phyloP scores from a whole-genome alignment of 305 asterid genomes.

The Salvia sclarea region DNA sequence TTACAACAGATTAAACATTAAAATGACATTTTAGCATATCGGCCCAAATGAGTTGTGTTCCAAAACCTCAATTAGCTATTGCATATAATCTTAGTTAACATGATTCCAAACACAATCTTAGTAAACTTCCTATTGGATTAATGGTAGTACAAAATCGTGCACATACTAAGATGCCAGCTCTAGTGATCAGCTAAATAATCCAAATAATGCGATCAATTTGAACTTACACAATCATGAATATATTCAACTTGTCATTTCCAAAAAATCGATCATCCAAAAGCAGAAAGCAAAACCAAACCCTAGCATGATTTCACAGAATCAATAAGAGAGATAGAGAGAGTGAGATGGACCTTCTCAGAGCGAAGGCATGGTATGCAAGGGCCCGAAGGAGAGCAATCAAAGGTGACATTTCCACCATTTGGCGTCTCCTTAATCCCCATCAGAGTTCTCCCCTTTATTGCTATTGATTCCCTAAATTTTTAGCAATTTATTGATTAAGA shows the following conservation, averaged over 20 bases:
- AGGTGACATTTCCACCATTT: constrained; percentile 74
- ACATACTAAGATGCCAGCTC: not conserved
- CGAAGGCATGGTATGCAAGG: constrained; percentile 89
- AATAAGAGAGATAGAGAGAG: not conserved
- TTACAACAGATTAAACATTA: not conserved
- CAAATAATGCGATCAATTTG: constrained; percentile 6
- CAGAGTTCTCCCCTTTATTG: constrained; percentile 48
- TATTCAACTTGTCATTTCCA: not conserved
- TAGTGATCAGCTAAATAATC: constrained; percentile 1
- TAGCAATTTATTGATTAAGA: not conserved
- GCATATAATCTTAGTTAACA: not conserved
- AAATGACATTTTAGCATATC: not conserved
- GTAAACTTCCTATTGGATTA: not conserved
- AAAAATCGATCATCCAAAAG: constrained; percentile 11
- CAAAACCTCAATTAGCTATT: not conserved
- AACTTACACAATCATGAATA: not conserved
- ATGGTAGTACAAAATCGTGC: not conserved
- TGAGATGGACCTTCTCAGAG: constrained; percentile 71
- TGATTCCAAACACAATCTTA: constrained; percentile 1
- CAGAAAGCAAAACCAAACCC: constrained; percentile 22
- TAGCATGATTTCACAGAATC: constrained; percentile 13
- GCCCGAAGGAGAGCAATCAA: constrained; percentile 93
- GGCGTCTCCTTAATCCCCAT: constrained; percentile 81
- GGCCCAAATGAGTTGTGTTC: not conserved
- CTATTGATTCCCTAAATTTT: constrained; percentile 34